Percentiles rank a stretch among this genome's conserved stretches.
Conservation (phyloP, 805 yeast genomes). For the Candida coleopterorum region DNA sequence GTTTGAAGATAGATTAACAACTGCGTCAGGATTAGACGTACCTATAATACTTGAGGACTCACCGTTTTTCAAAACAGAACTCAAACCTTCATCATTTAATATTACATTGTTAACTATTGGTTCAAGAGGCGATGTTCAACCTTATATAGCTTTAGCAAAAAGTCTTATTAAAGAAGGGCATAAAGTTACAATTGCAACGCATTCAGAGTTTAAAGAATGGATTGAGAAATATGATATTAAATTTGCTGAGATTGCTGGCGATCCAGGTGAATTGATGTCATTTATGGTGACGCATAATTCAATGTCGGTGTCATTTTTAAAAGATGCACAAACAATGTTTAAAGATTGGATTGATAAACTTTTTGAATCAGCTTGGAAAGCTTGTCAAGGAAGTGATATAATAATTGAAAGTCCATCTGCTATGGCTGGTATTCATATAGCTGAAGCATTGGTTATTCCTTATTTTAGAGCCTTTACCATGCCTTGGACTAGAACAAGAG, state of each 20-base stretch:
- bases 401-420: slow-evolving; percentile 95
- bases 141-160: slow-evolving; percentile 84
- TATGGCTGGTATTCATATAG: slow-evolving; percentile 92
- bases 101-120: slow-evolving; percentile 84
- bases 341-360: slow-evolving; percentile 79
- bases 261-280: slow-evolving; percentile 88
- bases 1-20: slow-evolving; percentile 61
- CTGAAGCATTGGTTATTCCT: slow-evolving; percentile 86
- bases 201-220: slow-evolving; percentile 76
- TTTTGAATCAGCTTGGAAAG: slow-evolving; percentile 72
- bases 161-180: slow-evolving; percentile 82
- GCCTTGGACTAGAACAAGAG: slow-evolving; percentile 97
- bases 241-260: slow-evolving; percentile 80
- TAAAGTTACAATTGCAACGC: slow-evolving; percentile 78
- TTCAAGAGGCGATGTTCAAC: slow-evolving; percentile 95
- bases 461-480: slow-evolving; percentile 93
- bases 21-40: slow-evolving; percentile 57
- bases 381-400: slow-evolving; percentile 78
- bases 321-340: slow-evolving; percentile 78
- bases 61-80: slow-evolving; percentile 47
- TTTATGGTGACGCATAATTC: slow-evolving; percentile 90
- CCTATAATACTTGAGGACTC: slow-evolving; percentile 68
- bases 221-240: slow-evolving; percentile 59
- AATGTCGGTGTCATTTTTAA: slow-evolving; percentile 73
- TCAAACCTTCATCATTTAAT: slow-evolving; percentile 51